These are phyloP conservation scores for Lecanicillium sp. DNA, from an alignment of 2,329 filamentous ascomycete species.

Conservation along the genomic window DNA sequence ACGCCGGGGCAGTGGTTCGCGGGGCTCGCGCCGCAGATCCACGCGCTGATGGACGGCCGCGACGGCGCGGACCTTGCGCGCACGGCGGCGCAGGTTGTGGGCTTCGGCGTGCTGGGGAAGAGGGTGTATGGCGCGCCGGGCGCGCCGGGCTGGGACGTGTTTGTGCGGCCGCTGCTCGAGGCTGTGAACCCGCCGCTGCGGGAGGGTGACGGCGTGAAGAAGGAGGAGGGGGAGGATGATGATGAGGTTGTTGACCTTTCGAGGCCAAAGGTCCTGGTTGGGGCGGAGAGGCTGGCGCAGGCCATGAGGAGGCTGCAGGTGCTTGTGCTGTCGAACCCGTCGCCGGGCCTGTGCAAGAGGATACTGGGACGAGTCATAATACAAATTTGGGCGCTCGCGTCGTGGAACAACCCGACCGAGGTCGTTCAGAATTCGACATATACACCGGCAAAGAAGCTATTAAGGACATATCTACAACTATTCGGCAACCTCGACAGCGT, in stretches of 20 bases:
- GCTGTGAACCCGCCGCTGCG: slow-evolving; percentile 41
- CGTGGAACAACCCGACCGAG: slow-evolving; percentile 36
- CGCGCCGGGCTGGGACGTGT: slow-evolving; percentile 54
- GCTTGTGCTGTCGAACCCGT: slow-evolving; percentile 57
- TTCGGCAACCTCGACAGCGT: slow-evolving; percentile 47
- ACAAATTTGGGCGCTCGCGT: slow-evolving; percentile 58
- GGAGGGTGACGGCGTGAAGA: slow-evolving; percentile 10
- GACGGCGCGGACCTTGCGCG: slow-evolving; percentile 30
- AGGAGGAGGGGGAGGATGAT: slow-evolving; percentile 23
- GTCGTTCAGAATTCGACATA: slow-evolving; percentile 34
- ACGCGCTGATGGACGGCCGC: slow-evolving; percentile 53
- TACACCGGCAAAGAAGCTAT: slow-evolving; percentile 41
- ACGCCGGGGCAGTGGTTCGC: slow-evolving; percentile 53
- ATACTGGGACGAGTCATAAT: slow-evolving; percentile 53
- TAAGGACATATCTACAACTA: slow-evolving; percentile 53
- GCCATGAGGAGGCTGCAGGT: slow-evolving; percentile 50
- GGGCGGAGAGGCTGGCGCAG: slow-evolving; percentile 39
- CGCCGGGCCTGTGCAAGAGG: slow-evolving; percentile 58
- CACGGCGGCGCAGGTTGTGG: slow-evolving; percentile 32
- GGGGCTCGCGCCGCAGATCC: slow-evolving; percentile 54
- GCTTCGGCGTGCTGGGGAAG: slow-evolving; percentile 59
- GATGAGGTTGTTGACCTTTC: slow-evolving; percentile 42
- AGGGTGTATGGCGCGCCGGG: slow-evolving; percentile 59
- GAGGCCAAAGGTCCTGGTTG: slow-evolving; percentile 38
- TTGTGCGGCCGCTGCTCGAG: slow-evolving; percentile 52